Evolutionary conservation across 805 yeast genomes (phyloP).

Genomic region (Wickerhamiella nectarea): DNA sequence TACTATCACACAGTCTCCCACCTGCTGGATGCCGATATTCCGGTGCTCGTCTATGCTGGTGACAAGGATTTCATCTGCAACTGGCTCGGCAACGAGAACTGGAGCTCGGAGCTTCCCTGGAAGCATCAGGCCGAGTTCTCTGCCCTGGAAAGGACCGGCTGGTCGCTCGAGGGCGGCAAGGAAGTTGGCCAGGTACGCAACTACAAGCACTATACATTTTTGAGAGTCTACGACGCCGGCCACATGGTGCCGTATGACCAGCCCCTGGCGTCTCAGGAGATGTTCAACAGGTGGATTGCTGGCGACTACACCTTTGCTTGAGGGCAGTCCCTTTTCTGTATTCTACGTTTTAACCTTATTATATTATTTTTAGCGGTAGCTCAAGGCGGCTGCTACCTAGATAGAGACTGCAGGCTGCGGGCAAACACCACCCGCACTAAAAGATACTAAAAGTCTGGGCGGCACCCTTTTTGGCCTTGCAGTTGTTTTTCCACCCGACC

Average conservation of each 20-base stretch:
- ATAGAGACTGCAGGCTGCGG: too few relatives aligned
- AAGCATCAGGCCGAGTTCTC: conserved; percentile 38
- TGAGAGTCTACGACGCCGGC: conserved; percentile 75
- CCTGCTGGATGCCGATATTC: conserved; percentile 51
- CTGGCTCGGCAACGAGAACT: conserved; percentile 82
- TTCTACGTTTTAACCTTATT: too few relatives aligned
- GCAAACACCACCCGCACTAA: too few relatives aligned
- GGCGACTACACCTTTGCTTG: conserved; percentile 38
- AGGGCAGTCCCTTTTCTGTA: too few relatives aligned
- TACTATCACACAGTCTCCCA: conserved; percentile 43
- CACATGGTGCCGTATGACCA: conserved; percentile 92
- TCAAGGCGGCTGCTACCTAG: too few relatives aligned
- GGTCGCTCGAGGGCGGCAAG: conserved; percentile 27
- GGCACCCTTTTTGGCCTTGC: background rate
- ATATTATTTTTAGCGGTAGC: too few relatives aligned
- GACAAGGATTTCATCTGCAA: conserved; percentile 87
- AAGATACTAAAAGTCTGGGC: conserved; percentile 1
- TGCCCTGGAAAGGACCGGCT: conserved; percentile 21
- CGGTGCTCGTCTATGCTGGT: conserved; percentile 85
- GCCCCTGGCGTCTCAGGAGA: conserved; percentile 67
- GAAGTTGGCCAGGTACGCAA: conserved; percentile 57
- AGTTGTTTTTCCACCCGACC: conserved; percentile 2
- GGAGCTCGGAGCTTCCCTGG: conserved; percentile 64
- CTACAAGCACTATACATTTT: conserved; percentile 52
- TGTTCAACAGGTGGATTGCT: conserved; percentile 76